Percentiles rank a stretch among this genome's conserved stretches.
These are phyloP conservation scores for Cantharellus cinnabarinus DNA, from an alignment of 768 basidiomycete species.

Conservation along the genomic window DNA sequence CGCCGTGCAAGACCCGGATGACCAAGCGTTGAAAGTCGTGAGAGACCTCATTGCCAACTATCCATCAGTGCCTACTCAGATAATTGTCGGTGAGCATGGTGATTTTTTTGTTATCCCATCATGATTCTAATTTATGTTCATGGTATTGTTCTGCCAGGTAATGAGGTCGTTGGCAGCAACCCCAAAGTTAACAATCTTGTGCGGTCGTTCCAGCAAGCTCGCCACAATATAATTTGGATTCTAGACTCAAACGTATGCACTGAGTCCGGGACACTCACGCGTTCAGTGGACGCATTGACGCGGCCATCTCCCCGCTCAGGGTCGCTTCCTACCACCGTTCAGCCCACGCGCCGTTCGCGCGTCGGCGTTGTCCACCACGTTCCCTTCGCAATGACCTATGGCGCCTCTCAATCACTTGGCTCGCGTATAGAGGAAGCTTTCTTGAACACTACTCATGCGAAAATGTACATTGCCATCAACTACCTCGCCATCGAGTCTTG, in stretches of 20 bases:
- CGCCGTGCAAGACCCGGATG: constrained; percentile 70
- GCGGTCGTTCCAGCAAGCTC: constrained; percentile 58
- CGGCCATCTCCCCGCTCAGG: constrained; percentile 17
- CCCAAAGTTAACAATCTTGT: constrained; percentile 97
- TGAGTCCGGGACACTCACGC: constrained; percentile 55
- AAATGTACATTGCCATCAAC: constrained; percentile 94
- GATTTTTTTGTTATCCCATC: background rate
- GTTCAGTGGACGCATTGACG: constrained; percentile 60
- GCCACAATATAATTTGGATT: constrained; percentile 86
- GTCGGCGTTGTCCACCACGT: constrained; percentile 90
- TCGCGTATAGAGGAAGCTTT: constrained; percentile 82
- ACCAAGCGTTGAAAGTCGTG: constrained; percentile 76
- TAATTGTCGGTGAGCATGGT: constrained; percentile 46
- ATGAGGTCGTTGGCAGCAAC: constrained; percentile 72
- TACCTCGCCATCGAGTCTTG: constrained; percentile 78
- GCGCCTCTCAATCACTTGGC: constrained; percentile 49
- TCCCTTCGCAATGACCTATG: constrained; percentile 47
- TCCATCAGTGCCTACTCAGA: constrained; percentile 44
- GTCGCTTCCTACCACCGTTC: constrained; percentile 15
- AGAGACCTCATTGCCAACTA: constrained; percentile 59
- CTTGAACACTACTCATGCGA: constrained; percentile 91
- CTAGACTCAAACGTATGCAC: constrained; percentile 87
- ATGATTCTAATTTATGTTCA: background rate
- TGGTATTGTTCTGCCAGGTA: constrained; percentile 28
- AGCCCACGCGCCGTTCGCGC: constrained; percentile 15